Conservation (phyloP, 768 basidiomycete species). For the Russula griseocarnosa region DNA sequence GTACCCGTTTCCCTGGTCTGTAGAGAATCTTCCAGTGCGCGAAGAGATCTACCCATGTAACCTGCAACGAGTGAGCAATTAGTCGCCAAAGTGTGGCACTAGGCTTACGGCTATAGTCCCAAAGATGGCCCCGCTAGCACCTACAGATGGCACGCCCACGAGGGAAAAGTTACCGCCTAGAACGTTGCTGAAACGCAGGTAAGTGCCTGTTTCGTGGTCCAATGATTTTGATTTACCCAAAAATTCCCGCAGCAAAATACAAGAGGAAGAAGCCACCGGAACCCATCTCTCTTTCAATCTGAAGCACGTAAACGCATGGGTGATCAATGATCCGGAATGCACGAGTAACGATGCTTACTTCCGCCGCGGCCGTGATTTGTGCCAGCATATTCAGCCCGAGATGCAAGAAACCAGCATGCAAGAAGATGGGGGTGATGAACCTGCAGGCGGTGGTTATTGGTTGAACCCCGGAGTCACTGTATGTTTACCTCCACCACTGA, state of each 20-base stretch:
- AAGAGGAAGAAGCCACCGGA: slow-evolving; percentile 78
- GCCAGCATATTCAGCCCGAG: slow-evolving; percentile 86
- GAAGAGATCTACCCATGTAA: slow-evolving; percentile 83
- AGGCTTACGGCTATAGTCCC: slow-evolving; percentile 68
- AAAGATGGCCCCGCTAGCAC: slow-evolving; percentile 92
- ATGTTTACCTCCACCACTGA: slow-evolving; percentile 51
- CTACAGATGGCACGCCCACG: slow-evolving; percentile 83
- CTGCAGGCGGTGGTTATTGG: slow-evolving; percentile 37
- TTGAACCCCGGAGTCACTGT: background rate
- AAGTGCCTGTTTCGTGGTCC: background rate
- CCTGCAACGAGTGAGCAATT: slow-evolving; percentile 36
- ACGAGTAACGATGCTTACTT: slow-evolving; percentile 41
- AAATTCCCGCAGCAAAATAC: slow-evolving; percentile 89
- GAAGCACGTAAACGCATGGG: background rate
- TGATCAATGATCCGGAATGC: slow-evolving; percentile 2
- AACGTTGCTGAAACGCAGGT: slow-evolving; percentile 52
- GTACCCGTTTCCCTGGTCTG: slow-evolving; percentile 73
- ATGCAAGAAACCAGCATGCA: slow-evolving; percentile 97
- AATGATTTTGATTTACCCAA: slow-evolving; percentile 54
- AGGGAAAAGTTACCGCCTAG: slow-evolving; percentile 92
- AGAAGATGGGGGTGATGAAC: slow-evolving; percentile 57
- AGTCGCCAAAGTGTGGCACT: slow-evolving; percentile 6
- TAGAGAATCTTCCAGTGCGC: slow-evolving; percentile 91
- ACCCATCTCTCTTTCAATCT: slow-evolving; percentile 92
- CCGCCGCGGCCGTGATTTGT: slow-evolving; percentile 73